A percentile compares a stretch with the other conserved stretches of the same genome.
These are phyloP conservation scores for Nakazawaea ambrosiae DNA, from an alignment of 805 yeast species.

Conservation along the genomic window DNA sequence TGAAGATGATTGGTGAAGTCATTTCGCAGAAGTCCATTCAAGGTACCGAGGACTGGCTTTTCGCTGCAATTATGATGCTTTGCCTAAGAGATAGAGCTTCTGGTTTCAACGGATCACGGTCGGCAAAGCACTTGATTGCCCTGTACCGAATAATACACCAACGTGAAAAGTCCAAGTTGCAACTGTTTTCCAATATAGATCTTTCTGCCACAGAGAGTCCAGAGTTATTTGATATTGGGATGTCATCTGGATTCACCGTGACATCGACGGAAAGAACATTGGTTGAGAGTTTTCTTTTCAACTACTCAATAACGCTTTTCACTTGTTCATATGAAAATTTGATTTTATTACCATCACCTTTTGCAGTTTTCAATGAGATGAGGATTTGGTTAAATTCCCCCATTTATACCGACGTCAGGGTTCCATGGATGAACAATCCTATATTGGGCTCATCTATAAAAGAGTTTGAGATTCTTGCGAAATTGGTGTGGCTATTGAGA, in stretches of 20 bases:
- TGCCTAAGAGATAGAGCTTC: slow-evolving; percentile 32
- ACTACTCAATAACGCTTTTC: slow-evolving; percentile 31
- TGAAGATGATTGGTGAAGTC: slow-evolving; percentile 16
- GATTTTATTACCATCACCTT: slow-evolving; percentile 33
- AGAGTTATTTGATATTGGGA: background rate
- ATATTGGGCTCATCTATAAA: slow-evolving; percentile 31
- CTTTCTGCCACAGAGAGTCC: background rate
- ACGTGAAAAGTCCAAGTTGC: slow-evolving; percentile 16
- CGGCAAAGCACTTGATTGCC: slow-evolving; percentile 26
- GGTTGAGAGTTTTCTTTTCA: slow-evolving; percentile 37
- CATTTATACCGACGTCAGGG: slow-evolving; percentile 13
- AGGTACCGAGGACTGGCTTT: slow-evolving; percentile 31
- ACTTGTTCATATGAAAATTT: slow-evolving; percentile 25
- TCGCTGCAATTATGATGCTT: slow-evolving; percentile 30
- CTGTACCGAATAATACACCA: slow-evolving; percentile 28
- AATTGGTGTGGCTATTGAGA: slow-evolving; percentile 30
- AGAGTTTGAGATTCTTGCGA: slow-evolving; percentile 30
- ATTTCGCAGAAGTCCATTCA: slow-evolving; percentile 18
- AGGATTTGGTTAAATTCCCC: slow-evolving; percentile 26
- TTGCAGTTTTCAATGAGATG: slow-evolving; percentile 24
- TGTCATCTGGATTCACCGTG: slow-evolving; percentile 2
- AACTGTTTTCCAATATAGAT: slow-evolving; percentile 1
- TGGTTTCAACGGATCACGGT: slow-evolving; percentile 19
- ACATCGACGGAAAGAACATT: slow-evolving; percentile 28
- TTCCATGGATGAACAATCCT: slow-evolving; percentile 36